These are phyloP conservation scores for Glarea lozoyensis DNA, from an alignment of 495 filamentous ascomycete genomes.

Conservation along the genomic window DNA sequence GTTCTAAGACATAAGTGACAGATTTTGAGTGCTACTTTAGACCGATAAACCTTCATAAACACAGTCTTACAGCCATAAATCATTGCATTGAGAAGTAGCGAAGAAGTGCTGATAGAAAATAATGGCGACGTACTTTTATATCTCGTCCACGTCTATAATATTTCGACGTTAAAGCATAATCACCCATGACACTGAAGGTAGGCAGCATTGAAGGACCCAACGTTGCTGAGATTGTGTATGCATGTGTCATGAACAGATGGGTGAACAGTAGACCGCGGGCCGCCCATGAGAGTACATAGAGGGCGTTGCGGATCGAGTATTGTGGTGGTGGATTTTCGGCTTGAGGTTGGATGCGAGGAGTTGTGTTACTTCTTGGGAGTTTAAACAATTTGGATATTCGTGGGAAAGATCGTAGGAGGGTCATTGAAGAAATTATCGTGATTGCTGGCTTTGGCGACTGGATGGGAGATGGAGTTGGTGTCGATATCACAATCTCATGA, in stretches of 20 bases:
- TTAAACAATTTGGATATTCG: background rate
- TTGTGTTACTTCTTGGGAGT: constrained; percentile 8
- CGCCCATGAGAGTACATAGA: constrained; percentile 18
- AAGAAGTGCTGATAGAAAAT: too few relatives aligned
- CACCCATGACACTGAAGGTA: constrained; percentile 55
- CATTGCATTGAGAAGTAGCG: too few relatives aligned
- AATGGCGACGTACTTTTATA: too few relatives aligned
- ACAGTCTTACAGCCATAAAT: too few relatives aligned
- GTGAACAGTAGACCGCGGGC: constrained; percentile 36
- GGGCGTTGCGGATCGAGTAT: constrained; percentile 10
- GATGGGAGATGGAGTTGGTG: too few relatives aligned
- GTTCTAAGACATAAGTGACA: too few relatives aligned
- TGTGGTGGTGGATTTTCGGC: constrained; percentile 1
- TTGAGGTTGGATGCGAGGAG: background rate
- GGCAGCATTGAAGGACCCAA: constrained; percentile 75
- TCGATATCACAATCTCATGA: too few relatives aligned
- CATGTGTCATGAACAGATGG: constrained; percentile 53
- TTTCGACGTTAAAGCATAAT: constrained; percentile 59
- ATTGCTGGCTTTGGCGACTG: background rate
- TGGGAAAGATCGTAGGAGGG: background rate
- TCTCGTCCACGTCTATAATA: constrained; percentile 57
- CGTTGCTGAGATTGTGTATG: constrained; percentile 39
- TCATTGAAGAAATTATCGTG: background rate
- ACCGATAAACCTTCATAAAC: too few relatives aligned
- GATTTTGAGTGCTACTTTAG: too few relatives aligned